Evolutionary conservation across 1,139 yeast genomes (phyloP).

Genomic region (Candida albicans): DNA sequence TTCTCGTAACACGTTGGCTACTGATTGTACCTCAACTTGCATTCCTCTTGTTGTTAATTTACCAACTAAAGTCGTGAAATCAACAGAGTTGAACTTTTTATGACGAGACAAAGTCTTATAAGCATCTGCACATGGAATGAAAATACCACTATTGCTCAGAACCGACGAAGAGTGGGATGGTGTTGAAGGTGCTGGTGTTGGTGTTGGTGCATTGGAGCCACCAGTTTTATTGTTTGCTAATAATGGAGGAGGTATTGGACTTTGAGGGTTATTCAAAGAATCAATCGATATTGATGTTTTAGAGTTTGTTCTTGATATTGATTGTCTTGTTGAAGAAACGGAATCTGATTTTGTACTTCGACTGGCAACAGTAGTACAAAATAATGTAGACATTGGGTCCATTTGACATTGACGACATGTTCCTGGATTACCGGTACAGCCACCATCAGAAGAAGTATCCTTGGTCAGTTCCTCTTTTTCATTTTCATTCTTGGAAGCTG

Average conservation of each 20-base stretch:
- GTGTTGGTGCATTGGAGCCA: conserved; percentile 6
- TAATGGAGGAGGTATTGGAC: conserved; percentile 18
- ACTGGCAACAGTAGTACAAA: conserved; percentile 82
- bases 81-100: conserved; percentile 69
- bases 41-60: conserved; percentile 78
- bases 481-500: conserved; percentile 10
- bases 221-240: conserved; percentile 7
- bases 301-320: conserved; percentile 14
- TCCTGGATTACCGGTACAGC: conserved; percentile 89
- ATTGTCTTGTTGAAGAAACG: conserved; percentile 9
- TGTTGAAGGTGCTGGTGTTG: conserved; percentile 8
- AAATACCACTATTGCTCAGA: conserved; percentile 33
- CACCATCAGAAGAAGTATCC: conserved; percentile 25
- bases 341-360: conserved; percentile 21
- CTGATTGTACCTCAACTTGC: conserved; percentile 86
- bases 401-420: conserved; percentile 79
- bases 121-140: conserved; percentile 86
- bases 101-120: conserved; percentile 82
- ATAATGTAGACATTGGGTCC: conserved; percentile 86
- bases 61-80: conserved; percentile 71
- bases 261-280: conserved; percentile 18
- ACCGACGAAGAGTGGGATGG: conserved; percentile 12
- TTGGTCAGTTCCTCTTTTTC: conserved; percentile 8
- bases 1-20: conserved; percentile 78
- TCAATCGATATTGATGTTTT: conserved; percentile 16